These are phyloP conservation scores for Malassezia cuniculi DNA, from an alignment of 1,284 basidiomycete genomes.

Conservation along the genomic window DNA sequence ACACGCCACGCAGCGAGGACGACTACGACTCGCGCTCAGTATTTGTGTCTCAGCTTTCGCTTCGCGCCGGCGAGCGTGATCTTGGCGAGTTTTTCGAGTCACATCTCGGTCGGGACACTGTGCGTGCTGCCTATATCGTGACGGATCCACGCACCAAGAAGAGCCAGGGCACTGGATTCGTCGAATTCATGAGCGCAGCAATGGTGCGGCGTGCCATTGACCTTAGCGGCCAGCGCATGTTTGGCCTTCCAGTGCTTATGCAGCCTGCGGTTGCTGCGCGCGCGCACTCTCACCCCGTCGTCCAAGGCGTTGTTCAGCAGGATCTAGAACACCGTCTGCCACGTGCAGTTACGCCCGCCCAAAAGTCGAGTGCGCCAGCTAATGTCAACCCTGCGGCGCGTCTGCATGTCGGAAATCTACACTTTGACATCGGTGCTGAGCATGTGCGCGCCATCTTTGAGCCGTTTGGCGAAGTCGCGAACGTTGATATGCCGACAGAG, in stretches of 20 bases:
- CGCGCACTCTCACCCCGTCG: no score
- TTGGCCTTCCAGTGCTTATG: constrained; percentile 92
- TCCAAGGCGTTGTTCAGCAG: no score
- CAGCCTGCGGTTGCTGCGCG: constrained; percentile 91
- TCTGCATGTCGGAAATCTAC: constrained; percentile 88
- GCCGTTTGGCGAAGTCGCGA: constrained; percentile 91
- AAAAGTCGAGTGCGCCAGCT: constrained; percentile 18
- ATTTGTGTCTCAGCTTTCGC: constrained; percentile 93
- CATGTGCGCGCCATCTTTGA: constrained; percentile 98
- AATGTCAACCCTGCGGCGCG: constrained; percentile 52
- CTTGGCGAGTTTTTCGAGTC: constrained; percentile 98
- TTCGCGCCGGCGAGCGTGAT: constrained; percentile 83
- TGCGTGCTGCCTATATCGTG: constrained; percentile 87
- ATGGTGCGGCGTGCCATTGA: constrained; percentile 77
- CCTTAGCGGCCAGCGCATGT: constrained; percentile 82
- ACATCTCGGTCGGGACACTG: constrained; percentile 71
- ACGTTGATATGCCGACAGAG: constrained; percentile 92
- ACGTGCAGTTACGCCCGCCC: constrained; percentile 4
- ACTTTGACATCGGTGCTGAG: constrained; percentile 87
- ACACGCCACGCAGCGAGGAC: no score
- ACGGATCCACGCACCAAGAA: constrained; percentile 81
- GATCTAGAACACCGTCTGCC: no score
- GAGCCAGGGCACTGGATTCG: constrained; percentile 93
- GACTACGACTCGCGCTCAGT: constrained; percentile 75
- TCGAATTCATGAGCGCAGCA: constrained; percentile 81